Percentiles rank a stretch among this genome's conserved stretches.
Conservation (phyloP, 2,329 filamentous ascomycete genomes). For the Fusarium domesticum region DNA sequence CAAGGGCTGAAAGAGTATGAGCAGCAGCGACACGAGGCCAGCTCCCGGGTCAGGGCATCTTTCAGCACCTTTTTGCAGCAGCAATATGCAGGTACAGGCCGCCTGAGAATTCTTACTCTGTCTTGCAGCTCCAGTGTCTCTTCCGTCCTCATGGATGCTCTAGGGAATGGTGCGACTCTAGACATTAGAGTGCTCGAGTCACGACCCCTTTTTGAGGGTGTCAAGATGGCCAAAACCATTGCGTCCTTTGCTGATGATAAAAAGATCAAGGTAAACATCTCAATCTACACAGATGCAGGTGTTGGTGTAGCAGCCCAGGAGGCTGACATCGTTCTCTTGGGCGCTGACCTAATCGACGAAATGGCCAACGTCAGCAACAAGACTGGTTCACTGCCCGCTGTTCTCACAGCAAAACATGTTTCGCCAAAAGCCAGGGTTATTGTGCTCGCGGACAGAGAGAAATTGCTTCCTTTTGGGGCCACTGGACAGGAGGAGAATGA, state of each 20-base stretch:
- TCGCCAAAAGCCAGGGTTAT: constrained; percentile 47
- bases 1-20: constrained; percentile 18
- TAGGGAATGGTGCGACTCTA: constrained; percentile 37
- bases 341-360: constrained; percentile 59
- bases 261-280: constrained; percentile 35
- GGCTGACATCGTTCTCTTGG: constrained; percentile 59
- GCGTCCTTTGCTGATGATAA: constrained; percentile 40
- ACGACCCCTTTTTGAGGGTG: constrained; percentile 63
- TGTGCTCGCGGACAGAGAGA: constrained; percentile 59
- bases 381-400: constrained; percentile 58
- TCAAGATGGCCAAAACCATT: constrained; percentile 49
- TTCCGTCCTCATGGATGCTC: constrained; percentile 44
- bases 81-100: constrained; percentile 17
- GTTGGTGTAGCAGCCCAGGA: constrained; percentile 49
- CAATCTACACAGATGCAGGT: constrained; percentile 58
- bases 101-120: constrained; percentile 55
- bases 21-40: constrained; percentile 24
- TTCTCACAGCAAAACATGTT: constrained; percentile 52
- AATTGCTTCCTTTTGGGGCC: constrained; percentile 48
- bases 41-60: constrained; percentile 33
- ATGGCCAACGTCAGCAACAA: constrained; percentile 64
- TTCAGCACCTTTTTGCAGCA: constrained; percentile 35
- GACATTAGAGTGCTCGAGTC: constrained; percentile 64
- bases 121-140: constrained; percentile 62
- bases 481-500: constrained; percentile 49